phyloP scores from a whole-genome alignment of 2,329 filamentous ascomycete species.

The Thelonectria olida region DNA sequence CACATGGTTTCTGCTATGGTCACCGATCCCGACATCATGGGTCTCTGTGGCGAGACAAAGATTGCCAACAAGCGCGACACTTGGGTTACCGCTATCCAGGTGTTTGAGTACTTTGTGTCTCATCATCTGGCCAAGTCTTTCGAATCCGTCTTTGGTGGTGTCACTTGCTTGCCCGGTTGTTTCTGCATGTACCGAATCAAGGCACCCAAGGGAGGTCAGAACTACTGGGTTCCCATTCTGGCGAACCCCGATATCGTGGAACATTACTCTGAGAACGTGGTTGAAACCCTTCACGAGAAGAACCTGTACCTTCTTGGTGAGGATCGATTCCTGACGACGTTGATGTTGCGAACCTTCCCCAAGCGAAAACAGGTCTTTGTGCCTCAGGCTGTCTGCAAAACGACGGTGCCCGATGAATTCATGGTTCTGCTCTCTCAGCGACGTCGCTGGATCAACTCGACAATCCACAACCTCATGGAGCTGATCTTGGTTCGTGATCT shows the following conservation, averaged over 20 bases:
- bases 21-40: slow-evolving; percentile 99
- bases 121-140: slow-evolving; percentile 97
- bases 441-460: slow-evolving; percentile 99
- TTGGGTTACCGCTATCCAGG: slow-evolving; percentile 98
- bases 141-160: slow-evolving; percentile 98
- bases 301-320: slow-evolving; percentile 91
- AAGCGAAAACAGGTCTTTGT: slow-evolving; percentile 99
- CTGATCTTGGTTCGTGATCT: slow-evolving; percentile 93
- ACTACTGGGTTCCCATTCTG: slow-evolving; percentile 99
- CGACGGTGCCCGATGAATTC: slow-evolving; percentile 92
- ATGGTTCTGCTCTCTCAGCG: slow-evolving; percentile 92
- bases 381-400: slow-evolving; percentile 98
- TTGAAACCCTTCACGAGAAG: slow-evolving; percentile 98
- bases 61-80: slow-evolving; percentile 96
- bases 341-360: slow-evolving; percentile 98
- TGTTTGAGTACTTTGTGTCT: slow-evolving; percentile 99
- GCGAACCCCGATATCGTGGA: slow-evolving; percentile 98
- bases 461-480: slow-evolving; percentile 98
- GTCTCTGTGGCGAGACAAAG: slow-evolving; percentile 97
- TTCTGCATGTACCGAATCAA: slow-evolving; percentile 99
- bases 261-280: slow-evolving; percentile 99
- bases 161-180: slow-evolving; percentile 96
- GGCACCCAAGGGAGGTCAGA: slow-evolving; percentile 95
- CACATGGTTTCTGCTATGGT: slow-evolving; percentile 99
- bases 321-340: slow-evolving; percentile 93